Evolutionary conservation across 352 stramenopile species (phyloP).

Genomic region (Pythium volutum): DNA sequence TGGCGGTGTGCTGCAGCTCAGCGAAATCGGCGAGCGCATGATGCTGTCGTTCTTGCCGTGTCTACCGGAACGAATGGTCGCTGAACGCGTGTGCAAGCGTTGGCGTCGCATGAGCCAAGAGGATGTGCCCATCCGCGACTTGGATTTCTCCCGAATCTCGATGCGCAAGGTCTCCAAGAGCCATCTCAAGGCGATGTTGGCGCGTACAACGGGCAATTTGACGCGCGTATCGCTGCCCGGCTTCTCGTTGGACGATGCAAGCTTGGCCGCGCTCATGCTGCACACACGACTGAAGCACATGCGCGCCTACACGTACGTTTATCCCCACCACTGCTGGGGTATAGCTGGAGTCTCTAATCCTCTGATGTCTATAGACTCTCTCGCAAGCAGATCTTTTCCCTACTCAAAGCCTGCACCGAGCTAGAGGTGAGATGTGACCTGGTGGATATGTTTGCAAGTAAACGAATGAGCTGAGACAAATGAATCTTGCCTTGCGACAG

Average conservation of each 20-base stretch:
- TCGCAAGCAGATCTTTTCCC: constrained; percentile 12
- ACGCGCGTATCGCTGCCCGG: constrained; percentile 38
- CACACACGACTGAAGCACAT: constrained; percentile 40
- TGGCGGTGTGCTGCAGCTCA: constrained; percentile 21
- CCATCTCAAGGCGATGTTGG: constrained; percentile 38
- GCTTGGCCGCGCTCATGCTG: constrained; percentile 34
- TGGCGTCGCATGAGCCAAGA: constrained; percentile 43
- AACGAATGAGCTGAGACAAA: background rate
- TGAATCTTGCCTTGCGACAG: constrained; percentile 22
- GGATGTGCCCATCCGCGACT: constrained; percentile 36
- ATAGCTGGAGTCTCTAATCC: background rate
- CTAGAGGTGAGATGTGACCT: constrained; percentile 2
- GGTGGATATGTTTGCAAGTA: background rate
- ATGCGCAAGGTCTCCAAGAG: constrained; percentile 29
- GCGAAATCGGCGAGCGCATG: constrained; percentile 40
- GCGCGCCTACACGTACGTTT: constrained; percentile 39
- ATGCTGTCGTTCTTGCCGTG: constrained; percentile 50
- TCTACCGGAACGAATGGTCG: constrained; percentile 45
- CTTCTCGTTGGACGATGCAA: constrained; percentile 41
- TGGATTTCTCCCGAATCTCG: constrained; percentile 46
- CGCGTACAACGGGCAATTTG: constrained; percentile 35
- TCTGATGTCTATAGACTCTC: constrained; percentile 6
- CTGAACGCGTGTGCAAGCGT: constrained; percentile 54
- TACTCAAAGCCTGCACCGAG: constrained; percentile 2
- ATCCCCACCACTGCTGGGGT: background rate